Evolutionary conservation across 495 filamentous ascomycete species (phyloP).

Genomic region (Parathielavia hyrcaniae): DNA sequence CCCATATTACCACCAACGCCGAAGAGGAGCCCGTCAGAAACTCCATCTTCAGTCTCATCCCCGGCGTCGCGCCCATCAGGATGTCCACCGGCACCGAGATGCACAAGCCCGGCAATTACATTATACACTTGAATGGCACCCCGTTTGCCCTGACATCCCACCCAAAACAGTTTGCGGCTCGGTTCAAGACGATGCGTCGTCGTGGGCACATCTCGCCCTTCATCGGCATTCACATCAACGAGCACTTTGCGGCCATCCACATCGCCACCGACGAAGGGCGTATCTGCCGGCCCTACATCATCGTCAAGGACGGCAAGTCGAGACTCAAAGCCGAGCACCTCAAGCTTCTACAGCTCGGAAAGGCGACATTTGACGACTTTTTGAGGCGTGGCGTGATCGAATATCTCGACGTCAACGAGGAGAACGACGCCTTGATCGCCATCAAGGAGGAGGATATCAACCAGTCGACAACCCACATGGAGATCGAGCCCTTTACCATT

Average conservation of each 20-base stretch:
- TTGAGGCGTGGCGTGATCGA: constrained; percentile 82
- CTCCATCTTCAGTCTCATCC: constrained; percentile 73
- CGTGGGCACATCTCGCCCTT: constrained; percentile 89
- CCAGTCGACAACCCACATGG: constrained; percentile 78
- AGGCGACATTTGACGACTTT: constrained; percentile 87
- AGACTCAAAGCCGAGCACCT: constrained; percentile 71
- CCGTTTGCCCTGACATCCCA: constrained; percentile 75
- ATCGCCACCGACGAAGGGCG: constrained; percentile 95
- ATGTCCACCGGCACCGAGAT: constrained; percentile 72
- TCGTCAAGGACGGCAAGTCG: constrained; percentile 79
- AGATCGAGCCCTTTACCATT: constrained; percentile 97
- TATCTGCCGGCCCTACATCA: constrained; percentile 89
- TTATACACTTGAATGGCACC: constrained; percentile 93
- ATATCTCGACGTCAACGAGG: constrained; percentile 96
- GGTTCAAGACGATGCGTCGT: constrained; percentile 76
- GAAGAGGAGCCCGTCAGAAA: constrained; percentile 82
- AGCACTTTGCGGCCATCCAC: constrained; percentile 83
- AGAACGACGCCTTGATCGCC: constrained; percentile 90
- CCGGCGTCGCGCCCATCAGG: constrained; percentile 47
- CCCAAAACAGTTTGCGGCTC: constrained; percentile 75
- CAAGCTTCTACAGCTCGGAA: constrained; percentile 68
- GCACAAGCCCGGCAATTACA: constrained; percentile 72
- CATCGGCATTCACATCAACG: constrained; percentile 90
- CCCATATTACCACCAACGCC: constrained; percentile 93
- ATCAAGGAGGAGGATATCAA: constrained; percentile 79